A percentile compares a stretch with the other conserved stretches of the same genome.
These are phyloP conservation scores for Phaeolepiota aurea DNA, from an alignment of 768 basidiomycete species.

Conservation along the genomic window DNA sequence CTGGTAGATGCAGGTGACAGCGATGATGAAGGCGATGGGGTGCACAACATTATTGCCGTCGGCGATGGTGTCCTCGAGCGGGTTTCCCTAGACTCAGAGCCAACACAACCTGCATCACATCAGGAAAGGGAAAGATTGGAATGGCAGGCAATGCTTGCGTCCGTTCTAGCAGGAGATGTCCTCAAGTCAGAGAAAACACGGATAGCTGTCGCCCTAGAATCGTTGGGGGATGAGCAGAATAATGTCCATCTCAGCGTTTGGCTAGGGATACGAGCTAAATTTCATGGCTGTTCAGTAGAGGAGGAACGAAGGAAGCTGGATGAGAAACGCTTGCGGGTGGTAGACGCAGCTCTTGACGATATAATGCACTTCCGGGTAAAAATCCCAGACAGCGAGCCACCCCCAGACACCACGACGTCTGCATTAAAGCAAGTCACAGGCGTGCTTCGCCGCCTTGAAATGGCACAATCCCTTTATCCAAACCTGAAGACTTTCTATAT, in stretches of 20 bases:
- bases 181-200: constrained; percentile 92
- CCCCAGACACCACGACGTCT: constrained; percentile 25
- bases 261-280: constrained; percentile 84
- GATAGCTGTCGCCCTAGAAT: constrained; percentile 73
- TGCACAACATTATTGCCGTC: constrained; percentile 29
- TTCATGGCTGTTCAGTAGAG: constrained; percentile 69
- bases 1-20: constrained; percentile 62
- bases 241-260: constrained; percentile 68
- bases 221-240: constrained; percentile 61
- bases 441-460: constrained; percentile 68
- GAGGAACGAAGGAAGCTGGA: constrained; percentile 80
- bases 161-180: constrained; percentile 90
- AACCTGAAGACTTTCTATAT: constrained; percentile 69
- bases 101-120: constrained; percentile 56
- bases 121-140: constrained; percentile 81
- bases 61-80: constrained; percentile 40
- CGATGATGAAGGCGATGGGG: constrained; percentile 67
- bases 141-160: constrained; percentile 94
- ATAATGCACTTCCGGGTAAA: constrained; percentile 67
- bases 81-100: constrained; percentile 51
- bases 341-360: constrained; percentile 81
- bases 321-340: constrained; percentile 72
- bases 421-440: constrained; percentile 57
- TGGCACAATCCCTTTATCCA: constrained; percentile 83
- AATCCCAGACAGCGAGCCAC: constrained; percentile 21